These are phyloP conservation scores for Arthrinium puccinioides DNA, from an alignment of 2,329 filamentous ascomycete genomes.

Conservation along the genomic window DNA sequence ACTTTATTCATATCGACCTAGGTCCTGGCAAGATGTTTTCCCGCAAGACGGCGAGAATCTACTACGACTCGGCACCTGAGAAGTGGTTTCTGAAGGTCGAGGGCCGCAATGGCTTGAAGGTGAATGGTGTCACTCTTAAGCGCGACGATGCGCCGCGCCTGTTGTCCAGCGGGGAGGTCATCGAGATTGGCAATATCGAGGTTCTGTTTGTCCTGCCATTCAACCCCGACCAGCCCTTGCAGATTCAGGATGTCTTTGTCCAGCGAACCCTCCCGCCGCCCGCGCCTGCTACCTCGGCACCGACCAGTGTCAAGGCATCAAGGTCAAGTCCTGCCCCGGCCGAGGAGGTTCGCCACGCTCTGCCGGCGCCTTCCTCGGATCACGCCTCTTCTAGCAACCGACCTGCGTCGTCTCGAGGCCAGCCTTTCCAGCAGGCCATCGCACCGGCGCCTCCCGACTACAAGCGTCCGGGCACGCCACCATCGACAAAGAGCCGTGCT, in stretches of 20 bases:
- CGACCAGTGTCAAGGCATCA: conserved; percentile 8
- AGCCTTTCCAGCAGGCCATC: conserved; percentile 36
- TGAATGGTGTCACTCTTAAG: conserved; percentile 68
- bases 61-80: conserved; percentile 59
- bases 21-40: conserved; percentile 79
- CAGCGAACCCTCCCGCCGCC: too few relatives aligned
- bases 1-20: conserved; percentile 76
- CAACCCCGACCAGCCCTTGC: conserved; percentile 58
- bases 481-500: conserved; percentile 33
- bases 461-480: conserved; percentile 54
- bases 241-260: conserved; percentile 62
- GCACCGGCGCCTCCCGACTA: conserved; percentile 55
- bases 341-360: conserved; percentile 17
- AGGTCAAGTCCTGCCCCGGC: conserved; percentile 16
- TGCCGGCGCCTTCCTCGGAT: conserved; percentile 18
- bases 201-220: conserved; percentile 99
- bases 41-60: conserved; percentile 67
- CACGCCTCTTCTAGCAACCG: conserved; percentile 5
- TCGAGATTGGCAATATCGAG: conserved; percentile 87
- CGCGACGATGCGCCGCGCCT: conserved; percentile 53
- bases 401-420: conserved; percentile 15
- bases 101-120: conserved; percentile 82
- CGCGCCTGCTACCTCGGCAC: conserved; percentile 38
- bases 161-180: conserved; percentile 79
- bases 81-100: conserved; percentile 83